Evolutionary conservation across 768 basidiomycete genomes (phyloP).

Genomic region (Leccinum obscurum): DNA sequence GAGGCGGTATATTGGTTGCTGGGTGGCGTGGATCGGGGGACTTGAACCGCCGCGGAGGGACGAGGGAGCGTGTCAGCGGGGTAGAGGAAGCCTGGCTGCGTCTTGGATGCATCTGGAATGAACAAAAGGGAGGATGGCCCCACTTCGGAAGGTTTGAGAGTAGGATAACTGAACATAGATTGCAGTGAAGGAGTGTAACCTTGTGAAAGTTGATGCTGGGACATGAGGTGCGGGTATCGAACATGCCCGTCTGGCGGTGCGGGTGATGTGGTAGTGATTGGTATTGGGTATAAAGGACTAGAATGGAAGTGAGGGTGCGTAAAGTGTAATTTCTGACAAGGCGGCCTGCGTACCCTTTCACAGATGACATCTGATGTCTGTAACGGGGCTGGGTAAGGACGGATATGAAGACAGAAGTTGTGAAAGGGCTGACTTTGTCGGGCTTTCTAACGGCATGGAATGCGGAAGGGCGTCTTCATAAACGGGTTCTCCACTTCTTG

Average conservation of each 20-base stretch:
- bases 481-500: conserved; percentile 31
- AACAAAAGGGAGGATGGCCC: conserved; percentile 48
- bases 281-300: conserved; percentile 47
- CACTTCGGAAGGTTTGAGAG: conserved; percentile 34
- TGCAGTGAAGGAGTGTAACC: conserved; percentile 77
- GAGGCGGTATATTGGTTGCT: conserved; percentile 19
- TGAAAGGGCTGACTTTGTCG: conserved; percentile 52
- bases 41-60: conserved; percentile 30
- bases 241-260: conserved; percentile 48
- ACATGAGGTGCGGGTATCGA: conserved; percentile 74
- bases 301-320: conserved; percentile 20
- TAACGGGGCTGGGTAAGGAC: conserved; percentile 30
- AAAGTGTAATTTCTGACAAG: conserved; percentile 6
- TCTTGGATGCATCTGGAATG: conserved; percentile 34
- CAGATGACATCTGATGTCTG: conserved; percentile 30
- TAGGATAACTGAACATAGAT: conserved; percentile 62
- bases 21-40: conserved; percentile 7
- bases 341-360: conserved; percentile 36
- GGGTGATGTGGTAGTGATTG: conserved; percentile 71
- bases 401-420: conserved; percentile 35
- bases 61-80: conserved; percentile 37
- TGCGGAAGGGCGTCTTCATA: conserved; percentile 36
- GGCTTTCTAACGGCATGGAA: conserved; percentile 66
- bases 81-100: conserved; percentile 29
- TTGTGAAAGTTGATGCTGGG: conserved; percentile 72